Base-by-base conservation (phyloP, 2,329 filamentous ascomycete species). In the Pochonia chlamydosporia region DNA sequence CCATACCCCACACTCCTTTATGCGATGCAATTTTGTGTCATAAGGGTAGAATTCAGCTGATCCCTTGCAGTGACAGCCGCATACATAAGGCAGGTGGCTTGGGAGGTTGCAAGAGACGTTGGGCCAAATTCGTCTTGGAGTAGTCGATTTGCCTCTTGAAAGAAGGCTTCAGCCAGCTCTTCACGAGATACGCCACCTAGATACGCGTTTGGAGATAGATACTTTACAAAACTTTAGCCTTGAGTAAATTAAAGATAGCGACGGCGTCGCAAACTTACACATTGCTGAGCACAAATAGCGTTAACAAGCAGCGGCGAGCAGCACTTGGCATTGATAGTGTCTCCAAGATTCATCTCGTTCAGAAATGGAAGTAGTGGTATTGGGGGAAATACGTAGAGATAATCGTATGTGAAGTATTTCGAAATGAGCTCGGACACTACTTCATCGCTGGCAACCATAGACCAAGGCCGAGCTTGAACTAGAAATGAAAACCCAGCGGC, bases 271-370 rank as follows among this genome's bases (percentile, higher is more conserved):
- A 4, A 13, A 25, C 46, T 43, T 30, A 48, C 46, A 14, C 46
- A 48, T 43, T 48, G 46, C 21, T 48, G 46, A 13, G 46, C 46
- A 35, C 46, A 48, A 3, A 48, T 48, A 9, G 46, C 46, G 20
- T 48, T 48, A 21, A 48, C 46, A 21, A 48, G 46, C 18, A 44
- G 7, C 9, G 41, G 46, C 10, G 46, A 44, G 31, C 46, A 48
- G 42, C 33, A 42, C 4, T 40, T 35, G 5, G 46, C 41, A 9
- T 35, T 14, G 14, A 26, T 37, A 8, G 28, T 14, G 28, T 18
- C 31, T 14, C 33, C 30, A 10, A 36, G 35, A 4, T n/a, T 20
- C 41, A 48, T 48, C 10, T 48, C 46, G 24, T 41, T 25, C 21
- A 40, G 0, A 18, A 48, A 48, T 4, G 24, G 13, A 20, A 23